These are phyloP conservation scores for Papilionanthe hybrid DNA, from an alignment of 116 monocot genomes.

Conservation along the genomic window DNA sequence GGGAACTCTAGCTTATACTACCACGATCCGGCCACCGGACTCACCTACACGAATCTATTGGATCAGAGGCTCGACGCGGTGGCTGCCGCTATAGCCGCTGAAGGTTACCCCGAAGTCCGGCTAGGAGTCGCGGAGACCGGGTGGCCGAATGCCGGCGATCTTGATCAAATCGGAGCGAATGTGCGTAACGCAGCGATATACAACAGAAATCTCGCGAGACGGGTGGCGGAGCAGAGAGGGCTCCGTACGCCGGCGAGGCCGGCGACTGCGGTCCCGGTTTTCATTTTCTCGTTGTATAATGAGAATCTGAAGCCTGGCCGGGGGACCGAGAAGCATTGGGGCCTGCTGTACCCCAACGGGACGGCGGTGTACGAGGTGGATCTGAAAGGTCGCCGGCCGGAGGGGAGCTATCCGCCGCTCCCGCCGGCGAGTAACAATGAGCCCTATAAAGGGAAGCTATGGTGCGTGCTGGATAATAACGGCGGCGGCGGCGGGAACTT, in stretches of 20 bases:
- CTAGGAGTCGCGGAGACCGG: slow-evolving; percentile 74
- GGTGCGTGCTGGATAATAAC: slow-evolving; percentile 42
- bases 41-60: slow-evolving; percentile 74
- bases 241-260: slow-evolving; percentile 60
- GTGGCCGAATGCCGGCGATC: slow-evolving; percentile 86
- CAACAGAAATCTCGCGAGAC: slow-evolving; percentile 55
- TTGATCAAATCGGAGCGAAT: slow-evolving; percentile 72
- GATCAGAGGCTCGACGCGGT: slow-evolving; percentile 83
- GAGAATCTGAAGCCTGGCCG: slow-evolving; percentile 76
- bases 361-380: slow-evolving; percentile 54
- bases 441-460: slow-evolving; percentile 54
- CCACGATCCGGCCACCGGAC: slow-evolving; percentile 39
- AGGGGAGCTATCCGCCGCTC: slow-evolving; percentile 27
- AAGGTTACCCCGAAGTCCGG: slow-evolving; percentile 41
- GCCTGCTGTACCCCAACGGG: slow-evolving; percentile 67
- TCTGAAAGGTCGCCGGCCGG: slow-evolving; percentile 37
- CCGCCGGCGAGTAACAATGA: slow-evolving; percentile 45
- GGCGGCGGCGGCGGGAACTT: slow-evolving; percentile 17
- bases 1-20: slow-evolving; percentile 22
- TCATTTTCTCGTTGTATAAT: slow-evolving; percentile 78
- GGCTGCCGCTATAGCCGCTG: slow-evolving; percentile 44
- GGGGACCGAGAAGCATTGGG: slow-evolving; percentile 88
- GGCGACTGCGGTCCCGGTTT: slow-evolving; percentile 39
- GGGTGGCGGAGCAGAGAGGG: slow-evolving; percentile 32
- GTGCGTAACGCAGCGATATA: slow-evolving; percentile 62